phyloP scores from a whole-genome alignment of 306 rosid genomes.

The Dalbergia cochinchinensis region DNA sequence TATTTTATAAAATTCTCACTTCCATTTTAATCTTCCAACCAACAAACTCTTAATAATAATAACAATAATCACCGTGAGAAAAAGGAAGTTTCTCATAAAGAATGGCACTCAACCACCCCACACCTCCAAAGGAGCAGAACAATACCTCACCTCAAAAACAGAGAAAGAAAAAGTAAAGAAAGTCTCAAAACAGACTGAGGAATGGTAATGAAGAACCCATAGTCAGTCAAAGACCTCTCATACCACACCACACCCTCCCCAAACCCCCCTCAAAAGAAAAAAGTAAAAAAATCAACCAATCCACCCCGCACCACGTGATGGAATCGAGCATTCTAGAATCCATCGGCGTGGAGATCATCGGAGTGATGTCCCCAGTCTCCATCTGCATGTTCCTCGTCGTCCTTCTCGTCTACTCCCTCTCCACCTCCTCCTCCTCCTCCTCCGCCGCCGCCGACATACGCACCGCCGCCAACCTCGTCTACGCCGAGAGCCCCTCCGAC shows the following conservation, averaged over 20 bases:
- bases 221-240: not conserved
- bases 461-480: slow-evolving; percentile 92
- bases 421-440: slow-evolving; percentile 59
- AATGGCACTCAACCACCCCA: too few relatives aligned
- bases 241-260: not conserved
- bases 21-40: too few relatives aligned
- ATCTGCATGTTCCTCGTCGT: slow-evolving; percentile 95
- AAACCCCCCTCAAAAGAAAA: too few relatives aligned
- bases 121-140: too few relatives aligned
- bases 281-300: not conserved
- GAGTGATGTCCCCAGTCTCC: slow-evolving; percentile 94
- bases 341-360: slow-evolving; percentile 87
- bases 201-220: not conserved
- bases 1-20: too few relatives aligned
- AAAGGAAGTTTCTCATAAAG: too few relatives aligned
- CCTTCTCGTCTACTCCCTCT: slow-evolving; percentile 79
- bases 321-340: slow-evolving; percentile 83
- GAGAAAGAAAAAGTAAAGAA: too few relatives aligned
- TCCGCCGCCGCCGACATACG: slow-evolving; percentile 54
- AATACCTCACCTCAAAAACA: not conserved
- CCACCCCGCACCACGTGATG: slow-evolving; percentile 50
- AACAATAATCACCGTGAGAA: too few relatives aligned
- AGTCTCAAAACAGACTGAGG: not conserved
- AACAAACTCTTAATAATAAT: too few relatives aligned
- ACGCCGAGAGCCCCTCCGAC: slow-evolving; percentile 82